Evolutionary conservation across 257 asterid genomes (phyloP).

Genomic region (Solanum chaucha): DNA sequence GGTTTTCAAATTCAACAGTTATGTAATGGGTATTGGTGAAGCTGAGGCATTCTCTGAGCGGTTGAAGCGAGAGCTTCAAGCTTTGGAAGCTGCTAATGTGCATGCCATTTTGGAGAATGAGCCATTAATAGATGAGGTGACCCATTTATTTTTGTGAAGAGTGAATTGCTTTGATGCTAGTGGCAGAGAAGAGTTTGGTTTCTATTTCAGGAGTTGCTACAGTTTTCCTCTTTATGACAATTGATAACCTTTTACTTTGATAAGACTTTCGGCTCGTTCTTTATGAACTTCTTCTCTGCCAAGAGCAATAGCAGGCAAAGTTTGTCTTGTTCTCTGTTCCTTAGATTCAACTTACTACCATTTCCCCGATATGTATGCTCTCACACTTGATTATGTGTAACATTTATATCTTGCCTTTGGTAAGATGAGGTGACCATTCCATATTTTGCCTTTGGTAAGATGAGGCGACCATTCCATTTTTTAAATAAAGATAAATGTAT

Average conservation of each 20-base stretch:
- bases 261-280: neutral
- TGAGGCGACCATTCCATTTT: neutral
- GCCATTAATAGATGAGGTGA: slow-evolving; percentile 74
- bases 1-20: slow-evolving; percentile 39
- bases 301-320: neutral
- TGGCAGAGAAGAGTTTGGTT: neutral
- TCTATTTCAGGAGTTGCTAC: neutral
- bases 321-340: neutral
- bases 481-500: neutral
- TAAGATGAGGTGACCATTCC: neutral
- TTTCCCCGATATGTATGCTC: neutral
- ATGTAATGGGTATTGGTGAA: slow-evolving; percentile 96
- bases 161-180: neutral
- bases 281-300: neutral
- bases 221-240: slow-evolving; percentile 7
- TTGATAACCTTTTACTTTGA: neutral
- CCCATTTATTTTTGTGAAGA: neutral
- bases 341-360: neutral
- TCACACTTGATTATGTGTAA: neutral
- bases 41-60: slow-evolving; percentile 99
- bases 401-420: neutral
- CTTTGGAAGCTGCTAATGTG: slow-evolving; percentile 97
- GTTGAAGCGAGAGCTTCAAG: slow-evolving; percentile 95
- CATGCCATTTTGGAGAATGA: slow-evolving; percentile 96
- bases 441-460: neutral